Base-by-base conservation (phyloP, 768 basidiomycete genomes). In the Tylopilus rubrobrunneus region DNA sequence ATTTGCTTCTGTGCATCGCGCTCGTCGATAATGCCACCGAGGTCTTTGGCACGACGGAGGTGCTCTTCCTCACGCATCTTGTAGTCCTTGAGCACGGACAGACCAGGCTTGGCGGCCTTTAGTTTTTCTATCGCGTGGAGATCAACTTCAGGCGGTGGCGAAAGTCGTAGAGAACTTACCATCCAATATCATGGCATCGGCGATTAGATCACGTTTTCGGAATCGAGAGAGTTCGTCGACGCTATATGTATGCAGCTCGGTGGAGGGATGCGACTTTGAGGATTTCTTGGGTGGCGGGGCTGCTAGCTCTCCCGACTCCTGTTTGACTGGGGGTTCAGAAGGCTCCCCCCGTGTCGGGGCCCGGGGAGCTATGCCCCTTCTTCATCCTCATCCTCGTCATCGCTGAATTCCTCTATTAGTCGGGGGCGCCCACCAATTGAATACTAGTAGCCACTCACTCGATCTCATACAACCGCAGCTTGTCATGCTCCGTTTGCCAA, bases 51-150 rank as follows among this genome's bases (percentile, higher is more conserved):
- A 19, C 97, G 90, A 47, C 87, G 84, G 57, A 93, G 72, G 73
- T 92, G 98, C 62, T 98, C 92, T 60, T 88, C 86, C 68, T 98
- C 92, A 41, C 94, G 89, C 59, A 84, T 85, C 64, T 84, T 85
- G 71, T 95, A 98, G 62, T 99, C 97, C 54, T 84, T 85, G 48
- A 98, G 77, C 33, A 96, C 93, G 25, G 79, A 79, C 59, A 96
- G 72, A 69, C 98, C 92, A 7, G 94, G 92, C 62, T 86, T 91
- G 19, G 86, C 80, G 62, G 84, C 90, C 64, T 86, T 87, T 60
- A 94, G 75, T 68, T 87, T 84, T 63, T 98, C 95, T 96, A 43
- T 37, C 23, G 9, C 7, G n/a, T 8, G 11, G 2, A 15, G 64
- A 80, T 41, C 55, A 90, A 90, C 90, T 68, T 93, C 90, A 31